Conservation (phyloP, 164 flowering plant species). For the Vitis rupestris region DNA sequence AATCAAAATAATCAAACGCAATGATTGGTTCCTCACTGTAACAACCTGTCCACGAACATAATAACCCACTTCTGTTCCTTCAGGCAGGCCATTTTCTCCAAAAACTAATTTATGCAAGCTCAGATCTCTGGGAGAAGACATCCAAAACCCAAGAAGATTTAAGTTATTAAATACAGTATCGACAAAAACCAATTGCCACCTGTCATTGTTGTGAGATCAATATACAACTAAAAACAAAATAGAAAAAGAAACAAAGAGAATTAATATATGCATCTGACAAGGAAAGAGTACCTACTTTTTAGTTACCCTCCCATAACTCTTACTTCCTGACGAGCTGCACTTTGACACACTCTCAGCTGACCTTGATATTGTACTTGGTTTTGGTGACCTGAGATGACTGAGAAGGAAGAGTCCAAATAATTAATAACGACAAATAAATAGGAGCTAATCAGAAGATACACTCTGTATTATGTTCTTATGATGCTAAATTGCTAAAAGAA, state of each 20-base stretch:
- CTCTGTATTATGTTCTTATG: too few relatives aligned
- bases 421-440: not conserved
- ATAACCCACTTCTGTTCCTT: constrained; percentile 84
- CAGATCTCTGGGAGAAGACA: constrained; percentile 53
- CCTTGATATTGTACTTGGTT: constrained; percentile 14
- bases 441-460: not conserved
- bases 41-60: constrained; percentile 68
- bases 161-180: too few relatives aligned
- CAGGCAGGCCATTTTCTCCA: constrained; percentile 64
- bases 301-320: constrained; percentile 60
- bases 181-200: too few relatives aligned
- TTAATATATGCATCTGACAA: not conserved
- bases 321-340: constrained; percentile 23
- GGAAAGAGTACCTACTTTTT: constrained; percentile 53
- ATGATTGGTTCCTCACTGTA: constrained; percentile 1
- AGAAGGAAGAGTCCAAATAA: not conserved
- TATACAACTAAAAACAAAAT: not conserved
- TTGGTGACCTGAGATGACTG: constrained; percentile 34
- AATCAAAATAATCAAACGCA: not conserved
- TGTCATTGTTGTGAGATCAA: not conserved
- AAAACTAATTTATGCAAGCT: constrained; percentile 80
- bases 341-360: constrained; percentile 23
- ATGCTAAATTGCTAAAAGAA: too few relatives aligned
- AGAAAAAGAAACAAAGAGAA: not conserved
- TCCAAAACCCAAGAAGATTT: not conserved